A percentile compares a stretch with the other conserved stretches of the same genome.
Conservation (phyloP, 768 basidiomycete species). For the Serendipita sp. region DNA sequence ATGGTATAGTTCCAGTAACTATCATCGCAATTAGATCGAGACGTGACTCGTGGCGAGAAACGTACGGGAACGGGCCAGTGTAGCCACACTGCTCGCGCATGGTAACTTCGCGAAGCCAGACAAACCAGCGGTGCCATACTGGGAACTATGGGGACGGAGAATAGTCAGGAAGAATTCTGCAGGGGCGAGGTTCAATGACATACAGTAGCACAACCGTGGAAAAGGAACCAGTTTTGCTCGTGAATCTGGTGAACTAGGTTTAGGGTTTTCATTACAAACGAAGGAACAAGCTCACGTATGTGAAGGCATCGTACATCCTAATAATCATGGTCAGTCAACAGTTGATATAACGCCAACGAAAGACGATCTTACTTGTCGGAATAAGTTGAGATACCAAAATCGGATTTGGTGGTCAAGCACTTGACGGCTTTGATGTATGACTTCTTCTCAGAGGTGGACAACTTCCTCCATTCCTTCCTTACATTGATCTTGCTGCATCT, state of each 20-base stretch:
- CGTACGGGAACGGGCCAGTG: background rate
- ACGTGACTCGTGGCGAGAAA: background rate
- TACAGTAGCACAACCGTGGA: background rate
- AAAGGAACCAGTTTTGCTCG: slow-evolving; percentile 3
- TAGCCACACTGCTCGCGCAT: background rate
- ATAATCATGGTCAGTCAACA: background rate
- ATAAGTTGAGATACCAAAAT: background rate
- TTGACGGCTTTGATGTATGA: background rate
- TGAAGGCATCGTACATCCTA: slow-evolving; percentile 4
- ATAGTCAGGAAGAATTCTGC: background rate
- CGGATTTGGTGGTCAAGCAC: background rate
- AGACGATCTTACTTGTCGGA: background rate
- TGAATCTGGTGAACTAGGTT: background rate
- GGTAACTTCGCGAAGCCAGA: slow-evolving; percentile 5
- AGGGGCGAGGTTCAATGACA: background rate
- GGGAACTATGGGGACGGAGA: background rate
- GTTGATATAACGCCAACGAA: background rate
- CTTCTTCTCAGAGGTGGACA: background rate
- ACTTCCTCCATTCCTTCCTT: background rate
- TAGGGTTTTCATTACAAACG: background rate
- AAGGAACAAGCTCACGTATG: background rate
- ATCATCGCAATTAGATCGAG: background rate
- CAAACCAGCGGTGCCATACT: slow-evolving; percentile 4
- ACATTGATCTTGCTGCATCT: background rate
- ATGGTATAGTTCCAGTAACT: slow-evolving; percentile 5